Evolutionary conservation across 176 grass and related monocot genomes (phyloP).

Genomic region (Paspalum vaginatum): DNA sequence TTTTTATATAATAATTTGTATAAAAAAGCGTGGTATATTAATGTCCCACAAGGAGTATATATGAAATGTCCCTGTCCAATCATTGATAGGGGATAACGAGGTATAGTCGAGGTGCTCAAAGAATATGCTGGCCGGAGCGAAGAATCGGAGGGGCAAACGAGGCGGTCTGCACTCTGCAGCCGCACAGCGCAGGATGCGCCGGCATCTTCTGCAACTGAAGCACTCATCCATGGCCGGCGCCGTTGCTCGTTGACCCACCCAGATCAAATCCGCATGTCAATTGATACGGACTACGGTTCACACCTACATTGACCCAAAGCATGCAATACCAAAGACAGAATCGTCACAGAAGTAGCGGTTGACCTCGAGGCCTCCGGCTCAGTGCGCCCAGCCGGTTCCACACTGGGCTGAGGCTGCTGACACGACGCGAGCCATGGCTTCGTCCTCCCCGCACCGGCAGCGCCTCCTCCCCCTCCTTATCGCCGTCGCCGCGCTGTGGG

Average conservation of each 20-base stretch:
- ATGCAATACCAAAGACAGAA: neutral
- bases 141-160: neutral
- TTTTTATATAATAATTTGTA: too few species aligned
- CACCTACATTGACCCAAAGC: neutral
- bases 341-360: neutral
- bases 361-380: neutral
- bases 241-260: too few species aligned
- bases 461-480: constrained; percentile 12
- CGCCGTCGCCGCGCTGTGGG: constrained; percentile 6
- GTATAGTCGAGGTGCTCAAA: neutral
- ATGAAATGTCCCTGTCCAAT: too few species aligned
- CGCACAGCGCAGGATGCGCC: neutral
- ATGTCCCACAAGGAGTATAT: too few species aligned
- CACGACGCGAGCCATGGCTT: constrained; percentile 15
- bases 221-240: neutral
- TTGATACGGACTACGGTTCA: too few species aligned
- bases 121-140: neutral
- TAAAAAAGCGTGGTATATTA: too few species aligned
- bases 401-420: neutral
- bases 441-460: neutral
- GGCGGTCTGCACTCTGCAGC: neutral
- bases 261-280: too few species aligned
- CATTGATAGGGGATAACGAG: neutral
- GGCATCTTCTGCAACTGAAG: neutral
- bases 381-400: neutral